These are phyloP conservation scores for Magnolia officinalis DNA, from an alignment of 164 flowering plant species.

Conservation along the genomic window DNA sequence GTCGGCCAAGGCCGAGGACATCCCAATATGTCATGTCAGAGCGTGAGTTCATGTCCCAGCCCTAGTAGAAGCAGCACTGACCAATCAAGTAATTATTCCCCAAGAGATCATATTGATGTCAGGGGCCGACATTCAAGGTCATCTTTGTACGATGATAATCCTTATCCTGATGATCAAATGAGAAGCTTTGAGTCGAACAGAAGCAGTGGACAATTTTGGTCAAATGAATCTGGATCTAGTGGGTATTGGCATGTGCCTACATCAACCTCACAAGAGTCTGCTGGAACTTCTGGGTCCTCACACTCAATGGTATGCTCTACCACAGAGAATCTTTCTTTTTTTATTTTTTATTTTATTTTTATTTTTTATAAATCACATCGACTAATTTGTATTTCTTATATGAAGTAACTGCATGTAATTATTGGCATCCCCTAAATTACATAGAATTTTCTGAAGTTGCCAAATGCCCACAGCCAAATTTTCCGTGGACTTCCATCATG, in stretches of 20 bases:
- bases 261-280: background rate
- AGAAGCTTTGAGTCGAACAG: constrained; percentile 3
- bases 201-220: constrained; percentile 2
- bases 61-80: constrained; percentile 2
- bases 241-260: background rate
- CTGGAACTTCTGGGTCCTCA: constrained; percentile 4
- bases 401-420: background rate
- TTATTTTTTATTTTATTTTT: background rate
- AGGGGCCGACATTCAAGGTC: background rate
- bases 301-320: constrained; percentile 6
- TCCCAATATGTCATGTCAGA: constrained; percentile 4
- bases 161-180: background rate
- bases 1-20: background rate
- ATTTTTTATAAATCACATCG: background rate
- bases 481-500: background rate
- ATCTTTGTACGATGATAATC: background rate
- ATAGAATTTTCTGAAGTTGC: background rate
- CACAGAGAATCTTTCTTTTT: background rate
- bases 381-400: background rate
- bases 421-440: background rate
- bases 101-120: constrained; percentile 3
- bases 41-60: constrained; percentile 13
- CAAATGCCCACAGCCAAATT: background rate
- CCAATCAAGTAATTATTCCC: background rate
- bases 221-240: constrained; percentile 10